phyloP scores from a whole-genome alignment of 2,329 filamentous ascomycete genomes.

The Stachybotrys elegans region DNA sequence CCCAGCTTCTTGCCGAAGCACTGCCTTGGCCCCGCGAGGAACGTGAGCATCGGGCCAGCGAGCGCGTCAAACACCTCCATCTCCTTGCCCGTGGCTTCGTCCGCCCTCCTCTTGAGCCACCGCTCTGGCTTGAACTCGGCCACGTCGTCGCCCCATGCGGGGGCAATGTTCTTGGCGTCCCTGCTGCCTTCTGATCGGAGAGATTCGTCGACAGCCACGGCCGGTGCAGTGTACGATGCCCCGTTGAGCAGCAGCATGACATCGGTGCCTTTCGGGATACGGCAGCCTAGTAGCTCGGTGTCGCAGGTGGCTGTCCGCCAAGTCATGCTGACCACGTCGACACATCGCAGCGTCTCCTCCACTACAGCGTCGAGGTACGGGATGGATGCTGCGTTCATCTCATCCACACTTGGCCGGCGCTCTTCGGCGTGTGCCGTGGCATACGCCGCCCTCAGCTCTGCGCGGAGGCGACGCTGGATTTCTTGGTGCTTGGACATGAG shows the following conservation, averaged over 20 bases:
- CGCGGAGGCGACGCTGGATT: constrained; percentile 19
- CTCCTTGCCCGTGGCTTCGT: constrained; percentile 4
- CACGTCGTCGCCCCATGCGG: constrained; percentile 25
- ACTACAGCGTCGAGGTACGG: constrained; percentile 32
- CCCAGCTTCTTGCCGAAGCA: constrained; percentile 34
- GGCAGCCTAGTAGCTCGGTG: constrained; percentile 25
- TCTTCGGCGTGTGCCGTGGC: constrained; percentile 11
- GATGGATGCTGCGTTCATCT: constrained; percentile 20
- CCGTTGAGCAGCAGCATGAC: constrained; percentile 22
- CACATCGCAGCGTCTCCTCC: constrained; percentile 29
- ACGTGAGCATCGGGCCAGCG: constrained; percentile 29
- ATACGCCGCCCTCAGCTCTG: constrained; percentile 16
- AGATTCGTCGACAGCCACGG: constrained; percentile 19
- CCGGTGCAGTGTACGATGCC: constrained; percentile 20
- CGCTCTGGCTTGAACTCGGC: constrained; percentile 29
- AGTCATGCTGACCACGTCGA: constrained; percentile 21
- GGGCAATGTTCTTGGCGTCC: constrained; percentile 16
- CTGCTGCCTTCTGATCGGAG: constrained; percentile 18
- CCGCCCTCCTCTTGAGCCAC: constrained; percentile 23
- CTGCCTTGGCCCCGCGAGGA: constrained; percentile 28
- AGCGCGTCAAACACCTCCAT: constrained; percentile 21
- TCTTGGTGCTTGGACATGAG: constrained; percentile 16
- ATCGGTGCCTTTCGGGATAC: constrained; percentile 27
- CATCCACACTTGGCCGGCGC: constrained; percentile 22
- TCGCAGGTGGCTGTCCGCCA: constrained; percentile 23